A percentile compares a stretch with the other conserved stretches of the same genome.
Conservation (phyloP, 1,284 basidiomycete species). For the Irpex sp. region DNA sequence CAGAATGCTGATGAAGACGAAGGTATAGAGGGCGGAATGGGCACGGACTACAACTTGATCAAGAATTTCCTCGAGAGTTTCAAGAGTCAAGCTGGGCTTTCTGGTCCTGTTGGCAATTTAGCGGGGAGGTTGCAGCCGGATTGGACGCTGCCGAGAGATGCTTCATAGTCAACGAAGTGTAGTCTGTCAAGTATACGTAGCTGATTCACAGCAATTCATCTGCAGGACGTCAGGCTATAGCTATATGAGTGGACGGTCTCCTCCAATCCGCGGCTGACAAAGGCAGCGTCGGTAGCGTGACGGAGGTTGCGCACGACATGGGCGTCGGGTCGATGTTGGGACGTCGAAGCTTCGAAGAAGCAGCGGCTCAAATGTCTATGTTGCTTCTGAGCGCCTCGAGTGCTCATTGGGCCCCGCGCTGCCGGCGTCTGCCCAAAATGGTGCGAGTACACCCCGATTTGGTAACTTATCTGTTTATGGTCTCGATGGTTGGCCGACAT, state of each 20-base stretch:
- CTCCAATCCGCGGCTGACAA: too few species aligned
- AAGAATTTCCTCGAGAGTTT: constrained; percentile 95
- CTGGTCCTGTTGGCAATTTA: constrained; percentile 87
- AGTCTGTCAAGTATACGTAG: background rate
- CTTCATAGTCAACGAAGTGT: constrained; percentile 16
- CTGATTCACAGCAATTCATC: background rate
- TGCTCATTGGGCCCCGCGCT: background rate
- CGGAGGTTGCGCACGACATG: background rate
- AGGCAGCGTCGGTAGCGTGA: too few species aligned
- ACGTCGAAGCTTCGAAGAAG: background rate
- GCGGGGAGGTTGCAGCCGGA: constrained; percentile 76
- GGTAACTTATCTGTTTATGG: constrained; percentile 4
- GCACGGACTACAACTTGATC: constrained; percentile 84
- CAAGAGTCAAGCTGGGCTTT: constrained; percentile 81
- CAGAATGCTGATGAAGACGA: constrained; percentile 52
- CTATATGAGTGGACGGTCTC: background rate
- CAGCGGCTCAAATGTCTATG: background rate
- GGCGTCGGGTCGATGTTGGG: background rate
- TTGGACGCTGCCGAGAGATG: constrained; percentile 71
- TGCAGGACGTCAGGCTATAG: background rate
- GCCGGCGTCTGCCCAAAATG: background rate
- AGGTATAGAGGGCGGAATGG: constrained; percentile 43
- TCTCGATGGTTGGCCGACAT: constrained; percentile 8
- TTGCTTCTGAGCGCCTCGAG: background rate
- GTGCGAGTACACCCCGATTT: background rate